Base-by-base conservation (phyloP, 495 filamentous ascomycete species). In the Penicillium taxi region DNA sequence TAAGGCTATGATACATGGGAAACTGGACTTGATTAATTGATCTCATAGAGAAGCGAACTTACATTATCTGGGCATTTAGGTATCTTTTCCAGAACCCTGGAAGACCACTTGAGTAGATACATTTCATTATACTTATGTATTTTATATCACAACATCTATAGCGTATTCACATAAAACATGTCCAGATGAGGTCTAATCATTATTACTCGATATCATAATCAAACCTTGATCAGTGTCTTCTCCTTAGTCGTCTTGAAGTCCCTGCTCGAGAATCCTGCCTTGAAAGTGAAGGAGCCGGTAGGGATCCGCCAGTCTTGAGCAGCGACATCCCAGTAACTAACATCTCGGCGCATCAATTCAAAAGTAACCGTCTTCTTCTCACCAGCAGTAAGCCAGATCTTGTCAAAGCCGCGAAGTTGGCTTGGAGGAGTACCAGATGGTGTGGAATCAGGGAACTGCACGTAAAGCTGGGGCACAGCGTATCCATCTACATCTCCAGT, bases 381-480 rank as follows among this genome's bases (percentile, higher is more conserved):
- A 0, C 66, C 66, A 1, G 63, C 51, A 16, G 54, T 43, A 6
- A 78, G 32, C 7, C 12, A 36, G 2, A 67, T 53, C 58, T 84
- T 84, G 23, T 67, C 68, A 46, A 83, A 84, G 7, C 80, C 80
- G 1, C 80, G 59, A 6, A 84, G 56, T 29, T 44, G 41, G 18
- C 33, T 45, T 2, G 34, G 33, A 2, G 46, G 37, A 9, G 37
- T 41, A 3, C 37, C 42, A 25, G 37, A 28, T 1, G 36, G 36
- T 0, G 37, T 35, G 2, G 27, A 26, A 14, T 24, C 23, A 0
- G 41, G 41, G 25, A 45, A 38, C 1, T 65, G 59, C 9, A 84
- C 56, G 46, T 86, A 86, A 4, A 84, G 56, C 65, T 85, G 77
- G 21, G 74, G 70, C 2, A 84, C 74, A 39, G 75, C 67, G 5